A percentile compares a stretch with the other conserved stretches of the same genome.
phyloP scores from a whole-genome alignment of 1,284 basidiomycete genomes.

The Pseudozyma flocculosa region DNA sequence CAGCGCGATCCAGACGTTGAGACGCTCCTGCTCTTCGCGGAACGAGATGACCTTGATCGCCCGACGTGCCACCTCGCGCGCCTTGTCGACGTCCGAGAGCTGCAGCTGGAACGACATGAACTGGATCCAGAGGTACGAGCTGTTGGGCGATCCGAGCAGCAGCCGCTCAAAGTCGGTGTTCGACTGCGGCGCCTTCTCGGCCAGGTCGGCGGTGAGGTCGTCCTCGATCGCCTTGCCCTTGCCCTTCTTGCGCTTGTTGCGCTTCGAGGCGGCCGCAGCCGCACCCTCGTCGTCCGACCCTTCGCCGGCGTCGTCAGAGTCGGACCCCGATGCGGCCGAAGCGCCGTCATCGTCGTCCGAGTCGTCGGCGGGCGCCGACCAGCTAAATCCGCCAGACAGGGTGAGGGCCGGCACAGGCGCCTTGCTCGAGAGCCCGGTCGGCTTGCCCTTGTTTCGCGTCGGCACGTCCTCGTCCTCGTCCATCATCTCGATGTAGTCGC shows the following conservation, averaged over 20 bases:
- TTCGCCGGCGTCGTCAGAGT: constrained; percentile 63
- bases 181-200: constrained; percentile 69
- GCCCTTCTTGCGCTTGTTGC: constrained; percentile 22
- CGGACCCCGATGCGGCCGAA: constrained; percentile 56
- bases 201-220: constrained; percentile 50
- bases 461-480: constrained; percentile 28
- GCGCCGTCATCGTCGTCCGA: constrained; percentile 15
- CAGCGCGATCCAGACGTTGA: constrained; percentile 97
- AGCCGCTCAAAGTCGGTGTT: constrained; percentile 91
- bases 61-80: constrained; percentile 79
- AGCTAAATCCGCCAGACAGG: constrained; percentile 63
- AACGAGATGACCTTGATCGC: constrained; percentile 87
- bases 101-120: constrained; percentile 99
- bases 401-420: constrained; percentile 55
- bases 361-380: constrained; percentile 60
- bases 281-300: constrained; percentile 11
- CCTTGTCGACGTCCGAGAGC: constrained; percentile 91
- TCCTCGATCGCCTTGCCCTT: constrained; percentile 24
- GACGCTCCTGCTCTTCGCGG: constrained; percentile 91
- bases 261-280: constrained; percentile 7
- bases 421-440: constrained; percentile 11
- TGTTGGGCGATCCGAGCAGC: constrained; percentile 92
- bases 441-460: not conserved
- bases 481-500: constrained; percentile 42
- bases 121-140: constrained; percentile 97